Evolutionary conservation across 2,329 filamentous ascomycete species (phyloP), one percentile per base, ranked within the genome.

Genomic region (Diaporthe humulicola): DNA sequence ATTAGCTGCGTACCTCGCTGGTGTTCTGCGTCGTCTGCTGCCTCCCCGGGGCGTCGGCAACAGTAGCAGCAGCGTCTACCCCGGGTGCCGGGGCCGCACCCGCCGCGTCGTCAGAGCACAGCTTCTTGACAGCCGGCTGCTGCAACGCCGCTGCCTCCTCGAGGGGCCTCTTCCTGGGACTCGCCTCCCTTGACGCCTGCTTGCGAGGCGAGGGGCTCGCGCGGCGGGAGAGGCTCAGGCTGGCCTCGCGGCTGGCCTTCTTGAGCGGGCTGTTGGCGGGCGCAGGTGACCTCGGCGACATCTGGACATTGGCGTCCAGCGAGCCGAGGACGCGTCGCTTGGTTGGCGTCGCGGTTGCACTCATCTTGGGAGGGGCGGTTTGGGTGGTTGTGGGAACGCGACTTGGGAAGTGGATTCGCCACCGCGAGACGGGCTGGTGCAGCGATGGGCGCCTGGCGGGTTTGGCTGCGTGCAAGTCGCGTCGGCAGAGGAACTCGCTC

Each of bases 311-410:
- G 72, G 84, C 84, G 81, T 88, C 83, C 69, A 87, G 82, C 30
- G 85, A 80, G 70, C 84, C 87, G 54, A 89, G 85, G 76, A 85
- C 87, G 85, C 87, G 87, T 85, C 86, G 83, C 80, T 87, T 88
- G 50, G 80, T 76, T 15, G 86, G 86, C 60, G 85, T 84, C 56
- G 83, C 81, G 33, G 57, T 54, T 42, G 81, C 75, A 45, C 71
- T 75, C 73, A 75, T 74, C 5, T 57, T 72, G 58, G 17, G 25
- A 8, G 17, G 25, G 36, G n/a, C 17, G n/a, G 17, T 17, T 15
- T 56, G 10, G 30, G 33, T 50, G 52, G 42, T 71, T 50, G 52
- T 28, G 8, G n/a, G 61, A 45, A 71, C 74, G 70, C 54, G 74
- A 70, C 60, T 48, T 38, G 61, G n/a, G 57, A 54, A 48, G 58